Evolutionary conservation across 306 rosid species (phyloP).

Genomic region (Adenanthera pavonina): DNA sequence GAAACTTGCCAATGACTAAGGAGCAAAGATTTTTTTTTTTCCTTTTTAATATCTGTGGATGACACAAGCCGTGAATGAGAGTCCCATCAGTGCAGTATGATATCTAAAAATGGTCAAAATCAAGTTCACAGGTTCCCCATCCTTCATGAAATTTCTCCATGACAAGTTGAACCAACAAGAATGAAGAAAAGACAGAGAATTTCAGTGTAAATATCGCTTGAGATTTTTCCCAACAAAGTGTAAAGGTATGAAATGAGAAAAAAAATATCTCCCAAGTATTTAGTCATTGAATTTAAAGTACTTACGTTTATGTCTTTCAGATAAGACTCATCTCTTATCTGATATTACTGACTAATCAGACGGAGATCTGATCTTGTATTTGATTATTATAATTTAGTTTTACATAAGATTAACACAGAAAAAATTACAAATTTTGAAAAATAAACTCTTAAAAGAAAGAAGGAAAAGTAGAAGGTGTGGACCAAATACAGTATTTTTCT

Average conservation of each 20-base stretch:
- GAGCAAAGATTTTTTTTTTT: background rate
- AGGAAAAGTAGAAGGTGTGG: background rate
- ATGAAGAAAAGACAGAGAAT: background rate
- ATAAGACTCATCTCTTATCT: background rate
- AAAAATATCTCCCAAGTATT: slow-evolving; percentile 6
- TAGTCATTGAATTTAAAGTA: background rate
- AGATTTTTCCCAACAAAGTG: slow-evolving; percentile 24
- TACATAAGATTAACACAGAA: background rate
- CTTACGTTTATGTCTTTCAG: background rate
- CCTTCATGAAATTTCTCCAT: slow-evolving; percentile 19
- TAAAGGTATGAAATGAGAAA: slow-evolving; percentile 30
- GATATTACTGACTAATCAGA: background rate
- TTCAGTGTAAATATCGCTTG: slow-evolving; percentile 31
- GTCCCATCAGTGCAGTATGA: background rate
- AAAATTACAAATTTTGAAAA: background rate
- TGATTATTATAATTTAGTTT: background rate
- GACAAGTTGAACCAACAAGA: slow-evolving; percentile 17
- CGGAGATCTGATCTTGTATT: too few species aligned
- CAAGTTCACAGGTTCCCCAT: slow-evolving; percentile 2
- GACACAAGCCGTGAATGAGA: background rate
- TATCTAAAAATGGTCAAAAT: background rate
- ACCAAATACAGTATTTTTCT: background rate
- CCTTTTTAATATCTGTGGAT: background rate
- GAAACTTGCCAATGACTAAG: slow-evolving; percentile 2
- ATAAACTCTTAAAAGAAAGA: background rate